These are phyloP conservation scores for Cystobasidiaceae sp. DNA, from an alignment of 1,284 basidiomycete genomes.

Conservation along the genomic window DNA sequence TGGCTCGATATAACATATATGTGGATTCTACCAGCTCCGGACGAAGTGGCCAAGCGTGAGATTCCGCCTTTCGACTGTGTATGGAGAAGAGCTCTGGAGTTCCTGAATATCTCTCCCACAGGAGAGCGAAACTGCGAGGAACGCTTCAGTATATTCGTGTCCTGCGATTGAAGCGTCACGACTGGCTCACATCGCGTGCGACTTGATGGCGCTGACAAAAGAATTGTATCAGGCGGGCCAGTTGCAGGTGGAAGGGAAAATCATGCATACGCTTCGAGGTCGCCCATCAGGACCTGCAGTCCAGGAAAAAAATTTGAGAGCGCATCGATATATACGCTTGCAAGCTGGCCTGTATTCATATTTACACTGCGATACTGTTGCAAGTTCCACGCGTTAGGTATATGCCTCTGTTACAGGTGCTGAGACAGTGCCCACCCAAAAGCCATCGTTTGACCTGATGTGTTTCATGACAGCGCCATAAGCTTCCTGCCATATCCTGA, in stretches of 20 bases:
- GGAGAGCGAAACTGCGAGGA: constrained; percentile 65
- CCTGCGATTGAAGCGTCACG: neutral
- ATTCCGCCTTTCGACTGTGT: constrained; percentile 64
- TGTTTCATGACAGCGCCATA: constrained; percentile 85
- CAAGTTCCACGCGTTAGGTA: constrained; percentile 10
- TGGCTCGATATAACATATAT: constrained; percentile 91
- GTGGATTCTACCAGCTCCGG: constrained; percentile 86
- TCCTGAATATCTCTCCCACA: constrained; percentile 77
- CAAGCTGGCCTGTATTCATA: constrained; percentile 65
- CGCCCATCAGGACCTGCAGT: constrained; percentile 79
- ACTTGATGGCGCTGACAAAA: constrained; percentile 36
- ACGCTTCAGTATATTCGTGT: neutral
- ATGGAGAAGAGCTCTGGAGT: constrained; percentile 86
- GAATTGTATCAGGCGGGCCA: neutral
- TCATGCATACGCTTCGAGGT: constrained; percentile 65
- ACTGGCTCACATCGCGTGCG: constrained; percentile 36
- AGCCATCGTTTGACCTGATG: constrained; percentile 71
- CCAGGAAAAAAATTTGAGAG: constrained; percentile 84
- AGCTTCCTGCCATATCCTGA: constrained; percentile 81
- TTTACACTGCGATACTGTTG: constrained; percentile 75
- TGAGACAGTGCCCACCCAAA: constrained; percentile 74
- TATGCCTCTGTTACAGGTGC: neutral
- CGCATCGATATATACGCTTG: constrained; percentile 70
- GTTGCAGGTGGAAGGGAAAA: constrained; percentile 55
- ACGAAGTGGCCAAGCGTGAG: constrained; percentile 46